These are phyloP conservation scores for Lepidium sativum DNA, from an alignment of 345 rosid genomes.

Conservation along the genomic window DNA sequence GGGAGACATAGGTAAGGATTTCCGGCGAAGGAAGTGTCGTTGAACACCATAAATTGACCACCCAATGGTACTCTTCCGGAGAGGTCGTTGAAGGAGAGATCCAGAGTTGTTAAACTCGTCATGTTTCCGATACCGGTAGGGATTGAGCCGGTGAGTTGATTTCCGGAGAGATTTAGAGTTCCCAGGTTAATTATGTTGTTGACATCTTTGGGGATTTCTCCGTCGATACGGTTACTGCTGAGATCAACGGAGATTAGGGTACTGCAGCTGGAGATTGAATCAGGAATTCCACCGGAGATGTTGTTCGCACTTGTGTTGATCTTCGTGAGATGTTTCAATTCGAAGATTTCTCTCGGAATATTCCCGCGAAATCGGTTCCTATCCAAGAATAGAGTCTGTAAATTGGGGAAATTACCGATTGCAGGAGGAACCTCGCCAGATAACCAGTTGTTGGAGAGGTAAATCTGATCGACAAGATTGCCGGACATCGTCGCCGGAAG, in stretches of 20 bases:
- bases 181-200: slow-evolving; percentile 38
- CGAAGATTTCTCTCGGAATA: slow-evolving; percentile 49
- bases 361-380: slow-evolving; percentile 48
- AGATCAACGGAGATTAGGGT: slow-evolving; percentile 56
- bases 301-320: slow-evolving; percentile 51
- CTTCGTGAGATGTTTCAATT: slow-evolving; percentile 33
- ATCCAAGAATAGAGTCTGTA: slow-evolving; percentile 44
- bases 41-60: slow-evolving; percentile 73
- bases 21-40: slow-evolving; percentile 56
- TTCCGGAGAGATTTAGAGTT: slow-evolving; percentile 59
- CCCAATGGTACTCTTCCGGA: slow-evolving; percentile 53
- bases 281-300: slow-evolving; percentile 54
- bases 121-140: slow-evolving; percentile 56
- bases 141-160: slow-evolving; percentile 57
- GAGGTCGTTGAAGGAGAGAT: slow-evolving; percentile 65
- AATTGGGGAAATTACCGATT: slow-evolving; percentile 35
- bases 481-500: slow-evolving; percentile 62
- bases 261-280: slow-evolving; percentile 34
- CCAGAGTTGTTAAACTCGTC: slow-evolving; percentile 70
- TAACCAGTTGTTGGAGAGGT: slow-evolving; percentile 49
- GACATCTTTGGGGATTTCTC: slow-evolving; percentile 57
- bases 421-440: slow-evolving; percentile 64
- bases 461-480: slow-evolving; percentile 28
- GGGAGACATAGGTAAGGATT: slow-evolving; percentile 59
- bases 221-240: slow-evolving; percentile 51